Conservation (phyloP, 345 rosid species). For the Clarkia xantiana region DNA sequence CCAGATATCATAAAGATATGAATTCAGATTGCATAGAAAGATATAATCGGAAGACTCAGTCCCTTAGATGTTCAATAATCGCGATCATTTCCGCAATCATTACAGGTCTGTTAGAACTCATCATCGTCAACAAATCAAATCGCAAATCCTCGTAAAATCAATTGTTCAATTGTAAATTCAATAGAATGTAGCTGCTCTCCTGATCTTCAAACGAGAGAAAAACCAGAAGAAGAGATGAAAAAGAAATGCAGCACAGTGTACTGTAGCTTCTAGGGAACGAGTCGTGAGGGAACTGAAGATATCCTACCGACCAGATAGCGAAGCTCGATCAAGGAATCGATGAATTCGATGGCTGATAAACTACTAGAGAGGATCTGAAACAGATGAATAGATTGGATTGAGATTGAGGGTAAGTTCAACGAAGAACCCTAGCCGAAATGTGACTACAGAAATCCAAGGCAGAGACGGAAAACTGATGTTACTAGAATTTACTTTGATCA, state of each 20-base stretch:
- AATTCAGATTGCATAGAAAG: neutral
- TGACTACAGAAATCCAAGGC: no score
- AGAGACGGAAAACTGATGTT: no score
- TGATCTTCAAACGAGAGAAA: conserved; percentile 12
- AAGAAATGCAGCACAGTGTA: conserved; percentile 28
- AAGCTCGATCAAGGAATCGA: conserved; percentile 19
- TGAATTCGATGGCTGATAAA: no score
- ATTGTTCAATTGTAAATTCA: neutral
- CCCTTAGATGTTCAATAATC: conserved; percentile 82
- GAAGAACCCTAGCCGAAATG: no score
- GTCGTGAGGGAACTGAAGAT: conserved; percentile 45
- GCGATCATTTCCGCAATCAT: conserved; percentile 92
- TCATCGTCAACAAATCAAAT: neutral
- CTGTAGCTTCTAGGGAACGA: conserved; percentile 88
- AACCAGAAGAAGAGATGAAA: neutral
- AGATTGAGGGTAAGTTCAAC: no score
- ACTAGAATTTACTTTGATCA: no score
- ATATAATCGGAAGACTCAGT: conserved; percentile 30
- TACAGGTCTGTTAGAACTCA: conserved; percentile 88
- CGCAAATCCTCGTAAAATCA: neutral
- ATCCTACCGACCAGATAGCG: conserved; percentile 78
- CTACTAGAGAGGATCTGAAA: no score
- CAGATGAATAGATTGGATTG: no score
- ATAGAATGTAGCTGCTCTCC: conserved; percentile 34
- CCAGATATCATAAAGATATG: no score